Percentiles rank a stretch among this genome's conserved stretches.
Conservation (phyloP, 148 eudicot genomes). For the Rhododendron simsii region DNA sequence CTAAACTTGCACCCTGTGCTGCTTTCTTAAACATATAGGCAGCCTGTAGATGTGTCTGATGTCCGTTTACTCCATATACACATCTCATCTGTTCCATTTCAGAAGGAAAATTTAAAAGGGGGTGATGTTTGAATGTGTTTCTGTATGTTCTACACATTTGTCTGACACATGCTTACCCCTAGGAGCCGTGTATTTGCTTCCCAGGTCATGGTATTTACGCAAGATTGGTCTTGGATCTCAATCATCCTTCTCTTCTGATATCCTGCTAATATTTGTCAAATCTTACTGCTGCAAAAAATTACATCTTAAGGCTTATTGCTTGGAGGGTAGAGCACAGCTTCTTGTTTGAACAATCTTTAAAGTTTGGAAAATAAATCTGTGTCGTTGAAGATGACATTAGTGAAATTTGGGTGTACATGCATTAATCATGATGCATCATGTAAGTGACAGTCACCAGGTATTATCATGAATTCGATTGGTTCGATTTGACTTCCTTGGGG, state of each 20-base stretch:
- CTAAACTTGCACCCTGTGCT: not conserved
- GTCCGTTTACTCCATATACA: not conserved
- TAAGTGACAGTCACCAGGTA: not conserved
- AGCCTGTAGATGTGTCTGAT: not conserved
- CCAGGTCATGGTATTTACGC: not conserved
- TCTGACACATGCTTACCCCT: not conserved
- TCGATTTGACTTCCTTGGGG: not conserved
- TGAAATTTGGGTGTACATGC: not conserved
- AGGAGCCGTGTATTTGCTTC: not conserved
- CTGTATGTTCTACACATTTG: not conserved
- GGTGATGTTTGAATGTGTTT: not conserved
- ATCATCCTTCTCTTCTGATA: not conserved
- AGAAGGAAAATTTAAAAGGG: not conserved
- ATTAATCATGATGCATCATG: not conserved
- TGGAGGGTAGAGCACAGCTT: not conserved
- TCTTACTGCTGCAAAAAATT: not conserved
- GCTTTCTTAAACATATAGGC: not conserved
- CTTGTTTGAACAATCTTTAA: not conserved
- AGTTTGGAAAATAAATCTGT: not conserved
- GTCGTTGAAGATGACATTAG: not conserved
- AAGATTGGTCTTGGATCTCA: not conserved
- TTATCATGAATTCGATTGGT: not conserved
- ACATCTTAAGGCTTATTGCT: not conserved
- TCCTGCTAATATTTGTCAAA: not conserved
- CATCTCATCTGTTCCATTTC: not conserved